Evolutionary conservation across 148 eudicot species (phyloP), one percentile per base, ranked within the genome.

Genomic region (Nepenthes mirabilis): DNA sequence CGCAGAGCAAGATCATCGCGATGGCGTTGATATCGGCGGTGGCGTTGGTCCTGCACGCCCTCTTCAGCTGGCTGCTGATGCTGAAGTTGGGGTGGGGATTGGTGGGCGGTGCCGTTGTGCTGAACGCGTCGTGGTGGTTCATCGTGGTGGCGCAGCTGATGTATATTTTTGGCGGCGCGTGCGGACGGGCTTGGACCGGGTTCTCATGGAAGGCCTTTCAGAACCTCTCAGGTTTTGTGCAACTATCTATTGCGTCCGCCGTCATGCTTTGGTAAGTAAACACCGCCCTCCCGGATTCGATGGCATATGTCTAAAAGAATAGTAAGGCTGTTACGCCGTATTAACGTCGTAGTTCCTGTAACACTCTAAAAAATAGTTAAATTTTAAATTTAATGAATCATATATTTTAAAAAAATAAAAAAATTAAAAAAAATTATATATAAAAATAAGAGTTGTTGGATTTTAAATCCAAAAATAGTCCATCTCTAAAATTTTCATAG

Each of bases 91-190:
- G 70, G 55, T 77, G 79, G 83, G 91, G 87, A 0, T 12, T 85
- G 43, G 79, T 43, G n/a, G 91, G 83, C 5, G 88, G 68, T 0
- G 85, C 88, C 0, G 65, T 75, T 48, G 88, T 78, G 71, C 64
- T 80, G 2, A 58, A 85, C 49, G n/a, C 36, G 33, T 78, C 83
- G 11, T 85, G 91, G 91, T 82, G 87, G 91, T 70, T 81, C 67
- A 84, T 79, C 23, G 84, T 75, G 43, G 65, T 74, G 65, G 80
- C 73, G 11, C 81, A 82, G 68, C 34, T 85, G 35, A 23, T 68
- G 14, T 82, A 80, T 55, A 68, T 80, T 1, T 37, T 82, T 1
- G 57, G 78, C 14, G 91, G 88, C 23, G 9, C 70, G 11, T 80
- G 83, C 60, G 83, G 80, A 1, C 57, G 55, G 60, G 72, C 81